phyloP scores from a whole-genome alignment of 2,329 filamentous ascomycete species.

The Ascochyta viciae-villosae region DNA sequence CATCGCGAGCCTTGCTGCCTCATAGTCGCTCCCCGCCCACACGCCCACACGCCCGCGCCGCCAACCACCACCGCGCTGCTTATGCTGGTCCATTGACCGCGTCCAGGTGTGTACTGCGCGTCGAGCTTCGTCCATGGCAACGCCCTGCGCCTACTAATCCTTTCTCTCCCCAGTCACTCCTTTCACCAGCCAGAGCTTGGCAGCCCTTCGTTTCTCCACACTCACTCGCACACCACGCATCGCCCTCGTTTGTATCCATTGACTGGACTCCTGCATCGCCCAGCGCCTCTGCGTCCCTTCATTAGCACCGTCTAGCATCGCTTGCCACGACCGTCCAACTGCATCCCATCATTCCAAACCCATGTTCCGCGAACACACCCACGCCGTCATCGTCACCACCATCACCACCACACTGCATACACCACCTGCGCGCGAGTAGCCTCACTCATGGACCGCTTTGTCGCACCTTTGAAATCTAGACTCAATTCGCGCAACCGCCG shows the following conservation, averaged over 20 bases:
- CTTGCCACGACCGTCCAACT: constrained; percentile 34
- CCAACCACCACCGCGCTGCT: constrained; percentile 22
- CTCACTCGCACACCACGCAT: constrained; percentile 31
- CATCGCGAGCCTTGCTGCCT: constrained; percentile 21
- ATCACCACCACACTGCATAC: constrained; percentile 32
- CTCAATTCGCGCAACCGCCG: constrained; percentile 34
- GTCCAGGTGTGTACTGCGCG: constrained; percentile 34
- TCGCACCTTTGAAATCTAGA: constrained; percentile 34
- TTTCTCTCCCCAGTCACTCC: constrained; percentile 13
- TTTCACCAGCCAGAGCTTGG: constrained; percentile 43
- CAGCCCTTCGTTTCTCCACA: constrained; percentile 52
- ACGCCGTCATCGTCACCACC: constrained; percentile 8
- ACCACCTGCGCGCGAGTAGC: constrained; percentile 27
- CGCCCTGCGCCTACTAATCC: not conserved
- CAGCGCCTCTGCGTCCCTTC: constrained; percentile 42
- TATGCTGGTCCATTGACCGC: constrained; percentile 45
- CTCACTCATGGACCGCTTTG: constrained; percentile 40
- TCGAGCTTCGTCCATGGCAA: not conserved
- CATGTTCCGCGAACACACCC: constrained; percentile 34
- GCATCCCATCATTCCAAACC: constrained; percentile 33
- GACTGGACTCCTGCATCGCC: constrained; percentile 43
- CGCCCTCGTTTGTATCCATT: constrained; percentile 39
- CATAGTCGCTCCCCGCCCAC: constrained; percentile 15
- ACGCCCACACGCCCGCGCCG: constrained; percentile 20
- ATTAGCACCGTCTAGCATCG: constrained; percentile 24